These are phyloP conservation scores for Candida ovalis DNA, from an alignment of 805 yeast species.

Conservation along the genomic window DNA sequence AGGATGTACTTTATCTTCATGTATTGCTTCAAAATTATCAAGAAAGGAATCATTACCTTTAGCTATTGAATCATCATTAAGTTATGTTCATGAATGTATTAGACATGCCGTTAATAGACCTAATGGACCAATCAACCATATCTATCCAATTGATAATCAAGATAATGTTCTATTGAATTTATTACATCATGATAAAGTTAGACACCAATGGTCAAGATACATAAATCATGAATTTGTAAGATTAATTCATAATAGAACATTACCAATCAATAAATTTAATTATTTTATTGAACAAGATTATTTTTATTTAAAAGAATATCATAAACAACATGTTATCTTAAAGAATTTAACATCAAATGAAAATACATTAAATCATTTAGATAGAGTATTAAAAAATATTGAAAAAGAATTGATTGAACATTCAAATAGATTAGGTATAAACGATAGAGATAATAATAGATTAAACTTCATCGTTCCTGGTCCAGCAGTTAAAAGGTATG, in stretches of 20 bases:
- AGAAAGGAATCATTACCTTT: conserved; percentile 38
- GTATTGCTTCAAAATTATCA: conserved; percentile 75
- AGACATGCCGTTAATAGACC: conserved; percentile 35
- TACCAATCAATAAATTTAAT: conserved; percentile 48
- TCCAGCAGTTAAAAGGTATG: conserved; percentile 56
- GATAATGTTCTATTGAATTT: conserved; percentile 39
- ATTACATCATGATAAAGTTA: conserved; percentile 51
- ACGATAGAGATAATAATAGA: not conserved
- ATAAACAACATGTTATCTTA: conserved; percentile 60
- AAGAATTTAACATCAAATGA: conserved; percentile 54
- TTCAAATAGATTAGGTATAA: conserved; percentile 38
- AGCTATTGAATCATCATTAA: conserved; percentile 51
- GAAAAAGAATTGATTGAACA: conserved; percentile 56
- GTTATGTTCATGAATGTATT: conserved; percentile 66
- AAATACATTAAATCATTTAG: conserved; percentile 45
- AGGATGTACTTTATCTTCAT: conserved; percentile 82
- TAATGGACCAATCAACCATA: conserved; percentile 77
- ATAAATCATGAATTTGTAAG: conserved; percentile 59
- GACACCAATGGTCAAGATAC: conserved; percentile 54
- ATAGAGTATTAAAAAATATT: conserved; percentile 47
- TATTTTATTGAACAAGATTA: conserved; percentile 56
- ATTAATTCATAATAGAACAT: conserved; percentile 46
- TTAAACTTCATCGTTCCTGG: conserved; percentile 39
- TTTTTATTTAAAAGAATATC: conserved; percentile 64
- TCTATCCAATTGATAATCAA: conserved; percentile 26